Base-by-base conservation (phyloP, 495 filamentous ascomycete species). In the Lasiosphaeriaceae sp. region DNA sequence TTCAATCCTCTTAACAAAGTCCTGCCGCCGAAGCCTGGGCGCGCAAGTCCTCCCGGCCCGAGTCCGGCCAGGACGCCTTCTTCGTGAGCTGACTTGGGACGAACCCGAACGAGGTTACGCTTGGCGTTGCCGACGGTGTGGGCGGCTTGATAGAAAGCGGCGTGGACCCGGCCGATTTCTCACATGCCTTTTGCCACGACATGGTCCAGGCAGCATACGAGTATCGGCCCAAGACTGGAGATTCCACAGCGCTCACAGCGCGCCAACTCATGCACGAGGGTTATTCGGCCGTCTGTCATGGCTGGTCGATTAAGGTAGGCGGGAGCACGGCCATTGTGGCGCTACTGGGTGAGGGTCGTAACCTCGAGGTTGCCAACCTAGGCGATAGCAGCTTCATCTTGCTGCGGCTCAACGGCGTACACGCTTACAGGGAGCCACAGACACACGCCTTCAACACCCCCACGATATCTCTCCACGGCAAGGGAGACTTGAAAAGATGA, bases 401-500 rank as follows among this genome's bases (percentile, higher is more conserved):
- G 47, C 71, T 97, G 52, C 84, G 91, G 22, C 79, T 86, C 31
- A 92, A 90, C 62, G 89, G 87, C 12, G 87, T 97, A 17, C 88
- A 92, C 63, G 80, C 89, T 43, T 85, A 83, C 67, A 94, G 91
- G 3, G 80, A 85, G 35, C 87, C 90, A 20, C 94, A 98, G 70
- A 97, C 90, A 0, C 95, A 98, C 69, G 90, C 88, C 22, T 98
- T 98, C 78, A 98, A 98, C 72, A 97, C 93, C 0, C 94, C 94
- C n/a, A n/a, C n/a, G n/a, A n/a, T n/a, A n/a, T n/a, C n/a, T n/a
- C n/a, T n/a, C n/a, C n/a, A n/a, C n/a, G n/a, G n/a, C n/a, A n/a
- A n/a, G n/a, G n/a, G n/a, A n/a, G n/a, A n/a, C n/a, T n/a, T n/a
- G n/a, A n/a, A n/a, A n/a, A n/a, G n/a, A n/a, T n/a, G n/a, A n/a